Evolutionary conservation across 345 rosid species (phyloP).

Genomic region (Ceriops tagal): DNA sequence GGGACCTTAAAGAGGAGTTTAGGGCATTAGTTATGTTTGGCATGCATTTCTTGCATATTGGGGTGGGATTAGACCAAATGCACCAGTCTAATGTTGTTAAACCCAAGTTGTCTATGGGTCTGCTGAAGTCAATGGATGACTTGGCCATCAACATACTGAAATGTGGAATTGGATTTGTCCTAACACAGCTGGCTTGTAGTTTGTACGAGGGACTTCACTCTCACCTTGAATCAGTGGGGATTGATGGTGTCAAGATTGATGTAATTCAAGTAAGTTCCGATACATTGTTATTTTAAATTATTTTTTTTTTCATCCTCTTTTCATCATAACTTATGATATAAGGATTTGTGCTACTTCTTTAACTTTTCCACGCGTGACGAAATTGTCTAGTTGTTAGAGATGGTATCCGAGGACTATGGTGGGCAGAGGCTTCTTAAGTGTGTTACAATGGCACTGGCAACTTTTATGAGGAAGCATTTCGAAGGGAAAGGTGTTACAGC

Average conservation of each 20-base stretch:
- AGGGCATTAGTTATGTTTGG: constrained; percentile 56
- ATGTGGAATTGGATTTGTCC: constrained; percentile 63
- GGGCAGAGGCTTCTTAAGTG: neutral
- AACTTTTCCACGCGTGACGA: too few relatives aligned
- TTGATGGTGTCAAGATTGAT: constrained; percentile 95
- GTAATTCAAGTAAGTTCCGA: constrained; percentile 73
- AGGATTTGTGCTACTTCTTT: neutral
- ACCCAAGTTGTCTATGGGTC: constrained; percentile 64
- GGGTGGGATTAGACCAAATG: constrained; percentile 60
- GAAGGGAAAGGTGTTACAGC: neutral
- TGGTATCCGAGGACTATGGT: neutral
- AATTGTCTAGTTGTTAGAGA: neutral
- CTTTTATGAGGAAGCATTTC: neutral
- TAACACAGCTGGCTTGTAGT: constrained; percentile 55
- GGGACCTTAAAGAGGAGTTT: neutral
- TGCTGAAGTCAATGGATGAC: constrained; percentile 74
- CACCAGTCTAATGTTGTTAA: constrained; percentile 36
- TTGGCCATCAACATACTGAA: constrained; percentile 73
- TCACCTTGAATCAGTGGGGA: constrained; percentile 55
- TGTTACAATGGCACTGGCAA: neutral
- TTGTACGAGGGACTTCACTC: constrained; percentile 82
- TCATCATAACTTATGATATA: neutral
- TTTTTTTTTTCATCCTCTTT: neutral
- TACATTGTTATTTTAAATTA: neutral
- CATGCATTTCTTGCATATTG: constrained; percentile 92